These are phyloP conservation scores for Tagetes erecta DNA, from an alignment of 129 eudicot species.

Conservation along the genomic window DNA sequence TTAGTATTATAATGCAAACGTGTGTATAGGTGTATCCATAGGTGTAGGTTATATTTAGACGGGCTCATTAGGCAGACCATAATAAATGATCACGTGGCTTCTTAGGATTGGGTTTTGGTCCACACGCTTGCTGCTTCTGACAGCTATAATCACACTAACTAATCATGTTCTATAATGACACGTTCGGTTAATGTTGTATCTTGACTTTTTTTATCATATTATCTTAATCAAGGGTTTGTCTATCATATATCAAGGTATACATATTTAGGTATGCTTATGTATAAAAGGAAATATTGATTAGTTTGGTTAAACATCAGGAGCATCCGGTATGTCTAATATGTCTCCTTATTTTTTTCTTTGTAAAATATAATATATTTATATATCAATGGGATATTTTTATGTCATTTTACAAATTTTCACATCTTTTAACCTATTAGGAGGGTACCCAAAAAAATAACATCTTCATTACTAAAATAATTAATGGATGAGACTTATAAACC, in stretches of 20 bases:
- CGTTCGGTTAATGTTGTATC: not conserved
- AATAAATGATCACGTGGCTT: conserved; percentile 21
- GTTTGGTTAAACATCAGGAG: not conserved
- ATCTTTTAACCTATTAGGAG: too few relatives aligned
- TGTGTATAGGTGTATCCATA: conserved; percentile 13
- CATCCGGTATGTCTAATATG: not conserved
- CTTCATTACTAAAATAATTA: too few relatives aligned
- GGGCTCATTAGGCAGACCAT: conserved; percentile 14
- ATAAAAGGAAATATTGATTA: too few relatives aligned
- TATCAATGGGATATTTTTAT: too few relatives aligned
- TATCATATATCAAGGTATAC: too few relatives aligned
- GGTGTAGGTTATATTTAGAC: conserved; percentile 27
- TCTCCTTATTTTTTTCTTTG: too few relatives aligned
- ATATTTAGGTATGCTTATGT: not conserved
- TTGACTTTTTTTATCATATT: conserved; percentile 11
- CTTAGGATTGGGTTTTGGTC: conserved; percentile 15
- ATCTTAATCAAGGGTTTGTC: not conserved
- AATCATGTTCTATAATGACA: conserved; percentile 1
- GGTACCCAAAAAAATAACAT: too few relatives aligned
- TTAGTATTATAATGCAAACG: not conserved
- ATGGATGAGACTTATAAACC: too few relatives aligned
- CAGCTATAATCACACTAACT: conserved; percentile 14
- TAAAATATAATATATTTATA: too few relatives aligned
- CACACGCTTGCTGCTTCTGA: conserved; percentile 25
- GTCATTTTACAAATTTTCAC: too few relatives aligned